A percentile compares a stretch with the other conserved stretches of the same genome.
These are phyloP conservation scores for Pythium vanterpoolii DNA, from an alignment of 352 stramenopile genomes.

Conservation along the genomic window DNA sequence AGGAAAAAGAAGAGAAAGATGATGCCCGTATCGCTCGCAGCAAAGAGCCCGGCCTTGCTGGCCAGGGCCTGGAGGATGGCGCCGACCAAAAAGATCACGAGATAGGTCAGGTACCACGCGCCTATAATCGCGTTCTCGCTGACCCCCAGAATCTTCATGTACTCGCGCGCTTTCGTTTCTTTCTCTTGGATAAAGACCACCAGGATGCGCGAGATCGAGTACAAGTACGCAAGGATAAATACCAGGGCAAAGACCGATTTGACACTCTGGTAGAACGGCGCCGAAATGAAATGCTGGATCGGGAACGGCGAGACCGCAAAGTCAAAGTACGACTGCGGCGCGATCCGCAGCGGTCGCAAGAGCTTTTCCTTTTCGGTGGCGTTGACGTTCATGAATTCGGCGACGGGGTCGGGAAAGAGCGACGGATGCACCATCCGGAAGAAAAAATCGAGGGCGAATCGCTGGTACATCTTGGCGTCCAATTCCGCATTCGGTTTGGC, in stretches of 20 bases:
- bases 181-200: slow-evolving; percentile 87
- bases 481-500: slow-evolving; percentile 26
- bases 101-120: slow-evolving; percentile 53
- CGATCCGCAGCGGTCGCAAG: too few species aligned
- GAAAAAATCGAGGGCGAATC: slow-evolving; percentile 31
- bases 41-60: too few species aligned
- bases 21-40: too few species aligned
- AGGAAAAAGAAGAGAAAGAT: too few species aligned
- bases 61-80: too few species aligned
- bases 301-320: too few species aligned
- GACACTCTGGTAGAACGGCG: too few species aligned
- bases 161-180: slow-evolving; percentile 64
- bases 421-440: slow-evolving; percentile 24
- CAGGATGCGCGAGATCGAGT: too few species aligned
- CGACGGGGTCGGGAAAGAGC: slow-evolving; percentile 4
- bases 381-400: slow-evolving; percentile 8
- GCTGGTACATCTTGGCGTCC: slow-evolving; percentile 30
- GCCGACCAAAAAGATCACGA: slow-evolving; percentile 54
- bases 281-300: too few species aligned
- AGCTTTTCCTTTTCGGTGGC: slow-evolving; percentile 24
- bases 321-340: too few species aligned
- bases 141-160: slow-evolving; percentile 86
- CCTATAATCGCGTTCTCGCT: slow-evolving; percentile 51
- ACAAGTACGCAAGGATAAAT: too few species aligned
- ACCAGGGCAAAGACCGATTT: too few species aligned